Evolutionary conservation across 2,329 filamentous ascomycete species (phyloP), one percentile per base, ranked within the genome.

Genomic region (Colletotrichum sp.): DNA sequence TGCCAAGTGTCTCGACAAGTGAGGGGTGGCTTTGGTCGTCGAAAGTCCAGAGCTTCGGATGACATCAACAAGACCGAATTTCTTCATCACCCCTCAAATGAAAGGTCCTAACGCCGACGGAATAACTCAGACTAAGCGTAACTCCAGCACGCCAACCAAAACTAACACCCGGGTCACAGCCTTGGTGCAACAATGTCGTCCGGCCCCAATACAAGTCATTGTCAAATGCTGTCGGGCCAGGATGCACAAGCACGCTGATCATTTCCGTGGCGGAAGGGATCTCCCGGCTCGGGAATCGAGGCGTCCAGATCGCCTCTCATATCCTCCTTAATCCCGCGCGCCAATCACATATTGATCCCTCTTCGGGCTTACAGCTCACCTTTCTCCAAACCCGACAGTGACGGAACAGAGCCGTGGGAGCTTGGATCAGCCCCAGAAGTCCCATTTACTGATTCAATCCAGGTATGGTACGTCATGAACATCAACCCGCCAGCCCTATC

Each of bases 341-440:
- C 73, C 73, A 68, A 68, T 73, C 52, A 68, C 10, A 16, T 8
- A 39, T 67, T 72, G 44, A 63, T 63, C 69, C 69, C 16, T 32
- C 5, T 6, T 64, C 73, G 73, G 70, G 4, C 21, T 64, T 74
- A 30, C 63, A 68, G 59, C 16, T 10, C 13, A 10, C 13, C 15
- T 57, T 59, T 65, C 24, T 74, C 73, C 73, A 69, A 36, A 39
- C 18, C 73, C 70, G 73, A 66, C 63, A 18, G 13, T 16, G 6
- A 59, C 59, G 26, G 49, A 57, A 13, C 55, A 26, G 24, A 28
- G 55, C 13, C 55, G 7, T 28, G n/a, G 44, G 44, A 52, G 44
- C 44, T 52, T 52, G 4, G 44, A 52, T 52, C 44, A 52, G 44
- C 44, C 44, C n/a, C 44, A 52, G n/a, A 52, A 52, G n/a, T 52